Evolutionary conservation across 306 rosid genomes (phyloP), one percentile per base, ranked within the genome.

Genomic region (Myrica gale): DNA sequence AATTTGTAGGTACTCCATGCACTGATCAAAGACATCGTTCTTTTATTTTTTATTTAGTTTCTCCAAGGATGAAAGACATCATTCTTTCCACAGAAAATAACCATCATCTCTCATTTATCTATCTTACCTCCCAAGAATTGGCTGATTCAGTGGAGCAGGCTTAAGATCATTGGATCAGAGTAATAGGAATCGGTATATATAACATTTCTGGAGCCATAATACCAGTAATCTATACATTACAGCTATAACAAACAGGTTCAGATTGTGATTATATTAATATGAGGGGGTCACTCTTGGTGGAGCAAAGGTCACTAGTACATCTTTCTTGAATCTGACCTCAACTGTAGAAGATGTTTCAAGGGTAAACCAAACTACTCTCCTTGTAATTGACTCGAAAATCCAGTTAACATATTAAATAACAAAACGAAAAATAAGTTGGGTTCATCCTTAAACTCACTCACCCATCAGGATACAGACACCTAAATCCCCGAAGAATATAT

Each of bases 301-400:
- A 19, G 20, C 2, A 57, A 57, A 57, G 21, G 63, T 2, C 5
- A 57, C 26, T 57, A 5, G 9, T 52, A 16, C 56, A 52, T 6
- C 56, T 12, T 52, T 3, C 56, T 26, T 5, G 6, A 60, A 60
- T 60, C 43, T 26, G 21, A 60, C 7, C 9, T 9, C 39, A 16
- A 7, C 1, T 65, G 69, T 7, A 41, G 48, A 17, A 65, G 9
- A 39, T 7, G 8, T 41, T 26, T 65, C 48, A n/a, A 65, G 42
- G 48, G 23, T 56, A 70, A 56, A 16, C 21, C 68, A 50, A 9
- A 78, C 47, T 57, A 67, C 37, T 63, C 56, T 78, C 74, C 78
- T 46, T 19, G 53, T 50, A 76, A 43, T 56, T 53, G 23, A 80
- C 66, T 26, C 61, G 69, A 69, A 47, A 45, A 74, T 60, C 20